Percentiles rank a stretch among this genome's conserved stretches.
Evolutionary conservation across 352 stramenopile genomes (phyloP).

Genomic region (Phytopythium helicoides): DNA sequence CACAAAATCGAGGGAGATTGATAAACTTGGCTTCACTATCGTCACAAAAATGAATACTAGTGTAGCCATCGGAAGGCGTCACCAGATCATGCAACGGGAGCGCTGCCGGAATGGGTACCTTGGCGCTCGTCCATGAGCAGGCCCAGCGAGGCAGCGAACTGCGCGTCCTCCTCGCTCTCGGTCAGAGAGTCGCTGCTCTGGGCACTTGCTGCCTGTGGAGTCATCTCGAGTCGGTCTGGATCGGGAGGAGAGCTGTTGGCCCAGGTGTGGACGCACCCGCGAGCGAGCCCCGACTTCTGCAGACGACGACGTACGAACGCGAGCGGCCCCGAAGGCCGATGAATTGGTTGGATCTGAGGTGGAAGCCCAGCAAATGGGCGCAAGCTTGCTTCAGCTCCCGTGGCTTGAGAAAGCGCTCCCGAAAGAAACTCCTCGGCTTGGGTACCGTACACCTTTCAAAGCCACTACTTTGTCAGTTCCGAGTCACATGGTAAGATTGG

Average conservation of each 20-base stretch:
- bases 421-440: slow-evolving; percentile 65
- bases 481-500: too few species aligned
- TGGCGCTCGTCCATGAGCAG: too few species aligned
- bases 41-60: too few species aligned
- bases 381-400: slow-evolving; percentile 16
- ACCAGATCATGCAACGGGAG: too few species aligned
- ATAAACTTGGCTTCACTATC: too few species aligned
- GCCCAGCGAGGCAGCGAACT: too few species aligned
- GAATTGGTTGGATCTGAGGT: slow-evolving; percentile 3
- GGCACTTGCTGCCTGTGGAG: neutral
- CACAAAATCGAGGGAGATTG: too few species aligned
- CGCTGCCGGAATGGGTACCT: too few species aligned
- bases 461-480: too few species aligned
- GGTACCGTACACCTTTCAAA: slow-evolving; percentile 49
- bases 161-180: neutral
- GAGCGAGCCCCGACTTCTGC: slow-evolving; percentile 49
- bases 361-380: neutral
- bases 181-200: neutral
- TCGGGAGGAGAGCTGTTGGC: slow-evolving; percentile 18
- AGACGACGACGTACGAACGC: slow-evolving; percentile 48
- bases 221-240: slow-evolving; percentile 9
- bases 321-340: slow-evolving; percentile 20
- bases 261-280: slow-evolving; percentile 60
- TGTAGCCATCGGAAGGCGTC: too few species aligned
- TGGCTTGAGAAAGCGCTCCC: slow-evolving; percentile 42